phyloP scores from a whole-genome alignment of 441 rosid genomes.

The Corymbia citriodora region DNA sequence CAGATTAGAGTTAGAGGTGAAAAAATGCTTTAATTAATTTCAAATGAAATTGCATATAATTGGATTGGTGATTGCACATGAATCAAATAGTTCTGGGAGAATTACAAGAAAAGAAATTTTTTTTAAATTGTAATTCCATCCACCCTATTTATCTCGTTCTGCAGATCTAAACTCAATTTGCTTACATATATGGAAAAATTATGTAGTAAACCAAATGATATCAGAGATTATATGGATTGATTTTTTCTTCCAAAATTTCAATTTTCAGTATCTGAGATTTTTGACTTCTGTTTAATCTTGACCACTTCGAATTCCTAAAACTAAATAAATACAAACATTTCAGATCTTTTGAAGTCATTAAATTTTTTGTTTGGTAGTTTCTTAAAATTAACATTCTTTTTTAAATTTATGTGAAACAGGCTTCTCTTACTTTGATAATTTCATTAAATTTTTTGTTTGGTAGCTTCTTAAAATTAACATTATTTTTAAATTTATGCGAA shows the following conservation, averaged over 20 bases:
- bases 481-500: not conserved
- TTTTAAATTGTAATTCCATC: not conserved
- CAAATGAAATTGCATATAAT: not conserved
- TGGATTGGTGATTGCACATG: not conserved
- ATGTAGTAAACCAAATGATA: not conserved
- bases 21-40: not conserved
- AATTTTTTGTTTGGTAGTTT: not conserved
- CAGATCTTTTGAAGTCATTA: not conserved
- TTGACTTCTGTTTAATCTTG: not conserved
- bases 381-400: not conserved
- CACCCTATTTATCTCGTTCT: not conserved
- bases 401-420: not conserved
- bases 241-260: not conserved
- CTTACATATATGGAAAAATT: not conserved
- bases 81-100: not conserved
- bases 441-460: not conserved
- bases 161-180: not conserved
- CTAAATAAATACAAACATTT: not conserved
- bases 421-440: not conserved
- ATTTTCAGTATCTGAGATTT: not conserved
- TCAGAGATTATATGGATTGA: not conserved
- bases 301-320: not conserved
- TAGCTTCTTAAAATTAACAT: not conserved
- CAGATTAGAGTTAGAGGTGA: not conserved
- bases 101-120: not conserved